A percentile compares a stretch with the other conserved stretches of the same genome.
Evolutionary conservation across 2,329 filamentous ascomycete genomes (phyloP).

Genomic region (Penicillium sp.): DNA sequence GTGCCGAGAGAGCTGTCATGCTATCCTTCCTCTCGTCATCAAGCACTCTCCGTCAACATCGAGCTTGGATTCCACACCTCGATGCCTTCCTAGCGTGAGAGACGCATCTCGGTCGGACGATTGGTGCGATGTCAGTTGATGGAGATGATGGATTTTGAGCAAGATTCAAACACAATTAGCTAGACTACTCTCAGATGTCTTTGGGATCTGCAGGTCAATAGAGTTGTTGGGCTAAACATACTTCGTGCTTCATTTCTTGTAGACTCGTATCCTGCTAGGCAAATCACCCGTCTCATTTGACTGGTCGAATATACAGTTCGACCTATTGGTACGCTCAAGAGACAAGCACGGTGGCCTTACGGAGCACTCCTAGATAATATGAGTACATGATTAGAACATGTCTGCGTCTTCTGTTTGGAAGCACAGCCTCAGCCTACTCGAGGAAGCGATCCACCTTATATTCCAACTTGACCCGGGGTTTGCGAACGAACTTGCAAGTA

Average conservation of each 20-base stretch:
- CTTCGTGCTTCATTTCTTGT: neutral
- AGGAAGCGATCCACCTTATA: too few species aligned
- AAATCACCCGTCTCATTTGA: too few species aligned
- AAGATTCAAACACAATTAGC: neutral
- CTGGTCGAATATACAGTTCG: too few species aligned
- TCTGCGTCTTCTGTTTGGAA: too few species aligned
- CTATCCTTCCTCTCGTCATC: slow-evolving; percentile 3
- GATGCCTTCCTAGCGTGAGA: slow-evolving; percentile 16
- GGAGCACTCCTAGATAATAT: too few species aligned
- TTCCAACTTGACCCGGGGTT: too few species aligned
- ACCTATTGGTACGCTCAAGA: too few species aligned
- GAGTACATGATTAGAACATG: too few species aligned
- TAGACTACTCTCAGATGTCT: slow-evolving; percentile 2
- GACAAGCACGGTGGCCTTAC: too few species aligned
- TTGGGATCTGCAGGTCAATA: slow-evolving; percentile 6
- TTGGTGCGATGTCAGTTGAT: slow-evolving; percentile 1
- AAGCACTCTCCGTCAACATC: slow-evolving; percentile 3
- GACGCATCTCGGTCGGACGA: slow-evolving; percentile 5
- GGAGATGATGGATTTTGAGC: neutral
- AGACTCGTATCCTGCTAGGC: neutral
- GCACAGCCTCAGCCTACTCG: too few species aligned
- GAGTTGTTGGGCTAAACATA: slow-evolving; percentile 2
- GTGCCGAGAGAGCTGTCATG: slow-evolving; percentile 7
- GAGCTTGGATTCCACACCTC: neutral
- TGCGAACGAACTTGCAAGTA: too few species aligned